Evolutionary conservation across 2,329 filamentous ascomycete genomes (phyloP).

Genomic region (Fusarium nodosum): DNA sequence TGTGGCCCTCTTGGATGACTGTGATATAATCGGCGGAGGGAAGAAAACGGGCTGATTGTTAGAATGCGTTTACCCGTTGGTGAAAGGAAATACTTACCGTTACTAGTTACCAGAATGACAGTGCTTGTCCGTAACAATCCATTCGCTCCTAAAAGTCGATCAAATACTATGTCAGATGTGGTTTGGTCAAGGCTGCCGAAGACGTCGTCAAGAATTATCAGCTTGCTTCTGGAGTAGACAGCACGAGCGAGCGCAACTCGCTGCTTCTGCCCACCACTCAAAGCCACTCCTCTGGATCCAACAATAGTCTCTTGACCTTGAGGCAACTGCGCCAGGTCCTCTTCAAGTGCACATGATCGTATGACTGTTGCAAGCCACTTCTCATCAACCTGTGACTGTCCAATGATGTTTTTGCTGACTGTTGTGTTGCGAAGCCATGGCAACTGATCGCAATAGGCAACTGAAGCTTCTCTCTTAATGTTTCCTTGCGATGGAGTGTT

Average conservation of each 20-base stretch:
- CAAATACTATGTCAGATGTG: constrained; percentile 60
- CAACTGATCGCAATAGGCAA: constrained; percentile 60
- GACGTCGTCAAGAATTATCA: constrained; percentile 62
- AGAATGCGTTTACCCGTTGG: background rate
- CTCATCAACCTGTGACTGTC: constrained; percentile 46
- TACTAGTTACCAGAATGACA: constrained; percentile 45
- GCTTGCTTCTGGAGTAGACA: constrained; percentile 57
- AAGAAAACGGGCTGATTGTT: constrained; percentile 44
- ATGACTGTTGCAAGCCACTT: constrained; percentile 52
- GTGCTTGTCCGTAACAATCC: constrained; percentile 59
- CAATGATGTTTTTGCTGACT: constrained; percentile 58
- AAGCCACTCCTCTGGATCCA: constrained; percentile 58
- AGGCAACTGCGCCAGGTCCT: constrained; percentile 53
- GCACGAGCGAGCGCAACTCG: constrained; percentile 62
- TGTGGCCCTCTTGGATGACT: constrained; percentile 42
- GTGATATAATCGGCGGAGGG: constrained; percentile 47
- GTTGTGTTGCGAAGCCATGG: constrained; percentile 61
- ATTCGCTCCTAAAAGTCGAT: constrained; percentile 56
- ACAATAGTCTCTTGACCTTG: constrained; percentile 55
- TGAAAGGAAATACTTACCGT: background rate
- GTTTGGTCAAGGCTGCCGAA: constrained; percentile 61
- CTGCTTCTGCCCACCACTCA: constrained; percentile 62
- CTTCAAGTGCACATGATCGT: constrained; percentile 53
- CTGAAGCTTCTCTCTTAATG: constrained; percentile 45
- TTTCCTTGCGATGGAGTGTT: constrained; percentile 46